A percentile compares a stretch with the other conserved stretches of the same genome.
phyloP scores from a whole-genome alignment of 169 alveolate genomes.

The Plasmodium cynomolgi region DNA sequence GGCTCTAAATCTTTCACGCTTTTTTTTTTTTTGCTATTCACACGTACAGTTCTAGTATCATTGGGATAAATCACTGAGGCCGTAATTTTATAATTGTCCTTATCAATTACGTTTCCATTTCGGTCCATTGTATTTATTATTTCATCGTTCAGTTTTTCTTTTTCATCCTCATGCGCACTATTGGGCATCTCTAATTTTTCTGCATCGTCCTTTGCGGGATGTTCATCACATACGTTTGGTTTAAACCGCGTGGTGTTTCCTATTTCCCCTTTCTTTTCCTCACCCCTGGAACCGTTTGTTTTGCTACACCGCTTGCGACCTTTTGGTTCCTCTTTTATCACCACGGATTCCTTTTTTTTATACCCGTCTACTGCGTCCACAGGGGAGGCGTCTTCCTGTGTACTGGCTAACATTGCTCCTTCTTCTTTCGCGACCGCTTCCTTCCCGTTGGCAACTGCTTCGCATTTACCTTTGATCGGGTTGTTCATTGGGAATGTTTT shows the following conservation, averaged over 20 bases:
- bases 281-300: not conserved
- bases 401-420: not conserved
- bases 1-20: constrained; percentile 10
- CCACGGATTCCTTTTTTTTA: not conserved
- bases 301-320: not conserved
- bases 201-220: not conserved
- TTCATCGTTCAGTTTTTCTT: not conserved
- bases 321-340: not conserved
- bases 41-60: constrained; percentile 11
- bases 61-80: constrained; percentile 50
- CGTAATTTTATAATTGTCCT: constrained; percentile 18
- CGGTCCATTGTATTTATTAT: not conserved
- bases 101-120: constrained; percentile 13
- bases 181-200: not conserved
- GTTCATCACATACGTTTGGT: not conserved
- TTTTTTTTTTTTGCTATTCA: constrained; percentile 20
- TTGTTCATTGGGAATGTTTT: not conserved
- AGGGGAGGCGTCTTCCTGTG: not conserved
- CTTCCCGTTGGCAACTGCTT: not conserved
- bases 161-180: not conserved
- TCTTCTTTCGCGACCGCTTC: not conserved
- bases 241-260: not conserved
- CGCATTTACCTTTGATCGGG: not conserved
- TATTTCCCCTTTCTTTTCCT: not conserved
- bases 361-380: not conserved